These are phyloP conservation scores for Penicillium rolfsii DNA, from an alignment of 2,329 filamentous ascomycete genomes.

Conservation along the genomic window DNA sequence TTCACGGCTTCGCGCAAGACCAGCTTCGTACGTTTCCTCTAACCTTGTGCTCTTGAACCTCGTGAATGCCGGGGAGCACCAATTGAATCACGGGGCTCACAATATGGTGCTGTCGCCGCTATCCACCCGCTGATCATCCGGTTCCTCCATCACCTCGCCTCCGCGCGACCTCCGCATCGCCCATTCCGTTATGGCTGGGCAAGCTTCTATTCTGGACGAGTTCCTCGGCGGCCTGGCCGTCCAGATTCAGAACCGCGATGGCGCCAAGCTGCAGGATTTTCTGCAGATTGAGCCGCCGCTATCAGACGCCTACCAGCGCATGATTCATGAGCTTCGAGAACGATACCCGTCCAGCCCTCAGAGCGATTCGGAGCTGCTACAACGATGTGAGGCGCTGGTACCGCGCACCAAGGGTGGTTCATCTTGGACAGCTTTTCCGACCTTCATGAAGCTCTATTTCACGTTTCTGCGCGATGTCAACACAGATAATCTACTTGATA, in stretches of 20 bases:
- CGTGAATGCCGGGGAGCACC: not conserved
- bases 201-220: slow-evolving; percentile 66
- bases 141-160: not conserved
- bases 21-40: not conserved
- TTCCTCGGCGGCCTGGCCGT: slow-evolving; percentile 69
- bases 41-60: not conserved
- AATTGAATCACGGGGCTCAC: not conserved
- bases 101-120: not conserved
- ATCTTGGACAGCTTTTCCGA: slow-evolving; percentile 75
- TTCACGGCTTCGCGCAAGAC: not conserved
- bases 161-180: not conserved
- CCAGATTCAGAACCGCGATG: slow-evolving; percentile 66
- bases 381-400: slow-evolving; percentile 65
- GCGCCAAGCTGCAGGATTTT: slow-evolving; percentile 67
- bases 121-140: not conserved
- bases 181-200: slow-evolving; percentile 26
- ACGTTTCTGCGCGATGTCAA: slow-evolving; percentile 80
- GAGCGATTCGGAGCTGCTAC: slow-evolving; percentile 59
- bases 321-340: slow-evolving; percentile 68
- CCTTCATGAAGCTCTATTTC: slow-evolving; percentile 81
- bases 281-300: slow-evolving; percentile 75
- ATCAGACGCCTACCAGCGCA: slow-evolving; percentile 66
- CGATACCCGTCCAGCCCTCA: slow-evolving; percentile 56
- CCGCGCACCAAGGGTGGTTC: slow-evolving; percentile 66
- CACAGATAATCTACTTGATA: slow-evolving; percentile 71